These are phyloP conservation scores for Arachnomyces sp. DNA, from an alignment of 2,329 filamentous ascomycete genomes.

Conservation along the genomic window DNA sequence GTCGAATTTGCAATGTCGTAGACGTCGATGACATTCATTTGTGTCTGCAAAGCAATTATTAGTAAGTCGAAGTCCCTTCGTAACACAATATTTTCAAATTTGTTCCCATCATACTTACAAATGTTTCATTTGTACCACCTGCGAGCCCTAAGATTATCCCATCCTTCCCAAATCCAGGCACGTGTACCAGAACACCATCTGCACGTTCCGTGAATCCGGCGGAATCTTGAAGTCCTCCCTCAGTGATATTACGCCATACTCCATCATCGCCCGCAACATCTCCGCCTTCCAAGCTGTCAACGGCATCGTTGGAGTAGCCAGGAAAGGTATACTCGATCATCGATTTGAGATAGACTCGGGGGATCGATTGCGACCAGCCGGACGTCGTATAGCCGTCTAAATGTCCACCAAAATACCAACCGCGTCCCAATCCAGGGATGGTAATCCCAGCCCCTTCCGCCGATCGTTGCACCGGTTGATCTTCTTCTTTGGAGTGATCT, in stretches of 20 bases:
- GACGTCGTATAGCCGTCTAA: constrained; percentile 56
- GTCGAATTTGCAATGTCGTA: constrained; percentile 63
- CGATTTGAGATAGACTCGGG: constrained; percentile 63
- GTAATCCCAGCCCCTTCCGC: constrained; percentile 68
- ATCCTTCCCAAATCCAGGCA: constrained; percentile 67
- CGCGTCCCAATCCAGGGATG: constrained; percentile 61
- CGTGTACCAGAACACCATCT: constrained; percentile 64
- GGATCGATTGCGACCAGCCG: constrained; percentile 61
- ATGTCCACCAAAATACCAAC: constrained; percentile 75
- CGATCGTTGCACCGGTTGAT: constrained; percentile 56
- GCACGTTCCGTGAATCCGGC: constrained; percentile 65
- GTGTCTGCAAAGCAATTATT: constrained; percentile 32
- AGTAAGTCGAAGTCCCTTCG: constrained; percentile 4
- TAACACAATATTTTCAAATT: not conserved
- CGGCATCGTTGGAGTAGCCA: constrained; percentile 57
- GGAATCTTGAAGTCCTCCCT: constrained; percentile 59
- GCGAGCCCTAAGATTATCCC: constrained; percentile 72
- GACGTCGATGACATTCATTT: constrained; percentile 69
- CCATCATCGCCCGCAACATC: constrained; percentile 55
- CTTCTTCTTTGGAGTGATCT: constrained; percentile 51
- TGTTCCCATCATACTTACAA: constrained; percentile 39
- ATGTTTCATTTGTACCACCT: constrained; percentile 61
- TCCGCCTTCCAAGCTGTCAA: constrained; percentile 47
- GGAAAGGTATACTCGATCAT: constrained; percentile 71
- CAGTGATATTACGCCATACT: constrained; percentile 65